Evolutionary conservation across 495 filamentous ascomycete species (phyloP), one percentile per base, ranked within the genome.

Genomic region (Echria macrotheca): DNA sequence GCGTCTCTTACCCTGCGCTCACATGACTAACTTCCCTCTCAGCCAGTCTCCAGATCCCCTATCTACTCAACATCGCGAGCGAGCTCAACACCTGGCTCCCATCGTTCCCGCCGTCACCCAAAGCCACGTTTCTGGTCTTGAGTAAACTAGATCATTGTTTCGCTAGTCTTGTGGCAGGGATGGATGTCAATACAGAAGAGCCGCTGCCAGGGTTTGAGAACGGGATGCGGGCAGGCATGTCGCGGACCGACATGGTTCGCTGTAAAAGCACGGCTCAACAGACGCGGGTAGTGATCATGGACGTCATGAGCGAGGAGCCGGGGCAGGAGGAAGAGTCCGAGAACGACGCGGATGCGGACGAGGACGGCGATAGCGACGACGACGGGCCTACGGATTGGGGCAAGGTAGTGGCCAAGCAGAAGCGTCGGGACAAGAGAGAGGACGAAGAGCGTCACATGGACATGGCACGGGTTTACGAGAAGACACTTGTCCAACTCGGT

Each of bases 21-120:
- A n/a, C n/a, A n/a, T n/a, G n/a, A n/a, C n/a, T n/a, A n/a, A n/a
- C n/a, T n/a, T n/a, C n/a, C n/a, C n/a, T 21, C 21, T 15, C 56
- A 91, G 87, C 89, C 25, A 80, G 77, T 31, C 72, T 95, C n/a
- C 87, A 95, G 69, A 81, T 89, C 10, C 85, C 88, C 24, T 89
- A 85, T 58, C 73, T 95, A 8, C 78, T 95, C 18, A 85, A 80
- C 45, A 72, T 95, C 40, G 87, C 89, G 0, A 73, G 80, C 44
- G 70, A 89, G 21, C 64, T 87, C 12, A 78, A 78, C 50, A 77
- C 73, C 0, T 86, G 83, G 63, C 65, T 95, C 3, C 58, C 74
- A 5, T 70, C 76, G 0, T 91, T 91, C 64, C 73, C 80, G 0
- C 83, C 88, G n/a, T 67, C 81, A 0, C 79, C 83, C 0, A 58